Evolutionary conservation across 2,329 filamentous ascomycete genomes (phyloP), one percentile per base, ranked within the genome.

Genomic region (Cladophialophora chaetospira): DNA sequence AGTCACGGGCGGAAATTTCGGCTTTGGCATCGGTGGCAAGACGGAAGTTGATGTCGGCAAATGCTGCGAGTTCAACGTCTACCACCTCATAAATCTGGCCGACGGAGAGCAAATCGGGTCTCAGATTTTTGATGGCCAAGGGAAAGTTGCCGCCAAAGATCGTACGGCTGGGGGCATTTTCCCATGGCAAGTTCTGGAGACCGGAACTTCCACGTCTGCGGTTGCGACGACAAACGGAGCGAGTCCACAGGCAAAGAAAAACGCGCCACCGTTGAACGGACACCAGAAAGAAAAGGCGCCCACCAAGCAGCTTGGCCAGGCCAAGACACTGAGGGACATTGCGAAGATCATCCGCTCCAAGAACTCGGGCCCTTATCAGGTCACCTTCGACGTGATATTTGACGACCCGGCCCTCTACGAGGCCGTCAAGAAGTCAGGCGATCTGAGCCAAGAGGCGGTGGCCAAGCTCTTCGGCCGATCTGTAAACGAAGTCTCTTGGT

Each of bases 301-400:
- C 15, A 11, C 21, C 38, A 3, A 42, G 38, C 5, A 33, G n/a
- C n/a, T n/a, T n/a, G n/a, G n/a, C n/a, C n/a, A n/a, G n/a, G 13
- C 6, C 8, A 33, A 23, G 13, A 28, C 23, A 6, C 28, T 46
- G 13, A 4, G 13, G 0, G 72, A 76, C 25, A 45, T 79, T 1
- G 72, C 76, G 0, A 68, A 67, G 2, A 69, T 78, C 3, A 63
- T 81, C 0, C 72, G 79, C 0, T 79, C 76, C 8, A 82, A 82
- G 63, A 81, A 81, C 43, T 70, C 77, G 0, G 79, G 79, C 0
- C 78, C 79, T 0, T 82, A 72, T 55, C 78, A 82, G 58, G 70
- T 82, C 21, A 81, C 79, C 0, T 71, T 81, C n/a, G 79, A 82
- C 51, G 70, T 79, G 28, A 76, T 82, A 43, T 82, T 82, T 63